Evolutionary conservation across 768 basidiomycete genomes (phyloP).

Genomic region (Candolleomyces efflorescens): DNA sequence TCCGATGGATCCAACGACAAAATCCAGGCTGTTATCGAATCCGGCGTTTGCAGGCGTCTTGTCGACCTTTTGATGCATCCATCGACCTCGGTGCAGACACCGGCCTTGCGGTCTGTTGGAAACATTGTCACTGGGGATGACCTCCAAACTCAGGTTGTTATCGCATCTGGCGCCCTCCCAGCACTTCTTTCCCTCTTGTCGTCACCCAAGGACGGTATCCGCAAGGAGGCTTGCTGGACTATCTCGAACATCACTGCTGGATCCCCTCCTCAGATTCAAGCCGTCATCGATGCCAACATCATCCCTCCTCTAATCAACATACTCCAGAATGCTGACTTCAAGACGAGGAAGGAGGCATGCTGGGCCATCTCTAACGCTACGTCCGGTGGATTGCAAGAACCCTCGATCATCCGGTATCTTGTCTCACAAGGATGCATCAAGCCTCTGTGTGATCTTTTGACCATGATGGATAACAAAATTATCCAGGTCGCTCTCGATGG

Average conservation of each 20-base stretch:
- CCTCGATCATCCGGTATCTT: constrained; percentile 95
- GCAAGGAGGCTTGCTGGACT: constrained; percentile 99
- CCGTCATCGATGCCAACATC: constrained; percentile 97
- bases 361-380: constrained; percentile 99
- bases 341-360: constrained; percentile 98
- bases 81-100: constrained; percentile 95
- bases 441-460: constrained; percentile 92
- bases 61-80: constrained; percentile 96
- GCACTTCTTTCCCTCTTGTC: constrained; percentile 90
- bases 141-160: constrained; percentile 98
- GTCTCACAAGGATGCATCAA: constrained; percentile 98
- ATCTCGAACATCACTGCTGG: constrained; percentile 99
- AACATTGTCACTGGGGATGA: constrained; percentile 99
- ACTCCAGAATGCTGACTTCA: constrained; percentile 96
- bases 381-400: constrained; percentile 95
- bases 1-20: constrained; percentile 99
- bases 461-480: constrained; percentile 99
- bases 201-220: constrained; percentile 97
- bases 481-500: constrained; percentile 98
- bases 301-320: constrained; percentile 98
- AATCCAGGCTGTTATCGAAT: constrained; percentile 99
- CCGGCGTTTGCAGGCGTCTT: constrained; percentile 93
- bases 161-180: constrained; percentile 94
- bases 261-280: constrained; percentile 93
- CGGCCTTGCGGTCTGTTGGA: constrained; percentile 95